Conservation (phyloP, 2,329 filamentous ascomycete species). For the Hypocreales sp. region DNA sequence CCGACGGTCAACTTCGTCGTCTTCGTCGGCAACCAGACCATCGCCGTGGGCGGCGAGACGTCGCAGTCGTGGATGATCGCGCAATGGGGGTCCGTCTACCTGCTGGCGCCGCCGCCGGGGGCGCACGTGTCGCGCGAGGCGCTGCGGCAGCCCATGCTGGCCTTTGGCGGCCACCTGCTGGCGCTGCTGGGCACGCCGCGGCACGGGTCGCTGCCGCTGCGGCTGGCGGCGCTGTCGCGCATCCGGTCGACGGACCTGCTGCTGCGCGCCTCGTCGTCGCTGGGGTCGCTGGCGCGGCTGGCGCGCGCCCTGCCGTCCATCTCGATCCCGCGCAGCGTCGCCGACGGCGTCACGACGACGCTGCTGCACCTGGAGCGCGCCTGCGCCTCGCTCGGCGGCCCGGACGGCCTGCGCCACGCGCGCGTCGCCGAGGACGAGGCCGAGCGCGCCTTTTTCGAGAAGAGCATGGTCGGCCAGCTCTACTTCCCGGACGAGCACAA, state of each 20-base stretch:
- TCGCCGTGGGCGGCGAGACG: constrained; percentile 30
- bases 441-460: constrained; percentile 93
- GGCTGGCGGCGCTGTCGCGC: constrained; percentile 71
- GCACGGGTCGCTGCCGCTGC: constrained; percentile 69
- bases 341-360: constrained; percentile 68
- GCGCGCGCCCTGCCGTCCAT: constrained; percentile 76
- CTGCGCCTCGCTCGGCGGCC: constrained; percentile 52
- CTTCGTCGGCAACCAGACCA: constrained; percentile 70
- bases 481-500: constrained; percentile 99
- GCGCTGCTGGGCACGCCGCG: constrained; percentile 75
- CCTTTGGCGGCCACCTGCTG: constrained; percentile 80
- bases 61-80: constrained; percentile 76
- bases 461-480: constrained; percentile 96
- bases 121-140: constrained; percentile 44
- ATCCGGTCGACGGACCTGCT: constrained; percentile 74
- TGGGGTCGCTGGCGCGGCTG: constrained; percentile 82
- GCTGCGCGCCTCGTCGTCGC: constrained; percentile 77
- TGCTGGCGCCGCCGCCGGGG: constrained; percentile 33
- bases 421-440: constrained; percentile 76
- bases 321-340: constrained; percentile 75
- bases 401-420: constrained; percentile 61
- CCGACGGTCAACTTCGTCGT: constrained; percentile 94
- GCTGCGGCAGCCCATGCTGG: constrained; percentile 68
- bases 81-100: constrained; percentile 71
- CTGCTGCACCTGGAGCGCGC: constrained; percentile 63